These are phyloP conservation scores for Vitis amurensis DNA, from an alignment of 164 flowering plant genomes.

Conservation along the genomic window DNA sequence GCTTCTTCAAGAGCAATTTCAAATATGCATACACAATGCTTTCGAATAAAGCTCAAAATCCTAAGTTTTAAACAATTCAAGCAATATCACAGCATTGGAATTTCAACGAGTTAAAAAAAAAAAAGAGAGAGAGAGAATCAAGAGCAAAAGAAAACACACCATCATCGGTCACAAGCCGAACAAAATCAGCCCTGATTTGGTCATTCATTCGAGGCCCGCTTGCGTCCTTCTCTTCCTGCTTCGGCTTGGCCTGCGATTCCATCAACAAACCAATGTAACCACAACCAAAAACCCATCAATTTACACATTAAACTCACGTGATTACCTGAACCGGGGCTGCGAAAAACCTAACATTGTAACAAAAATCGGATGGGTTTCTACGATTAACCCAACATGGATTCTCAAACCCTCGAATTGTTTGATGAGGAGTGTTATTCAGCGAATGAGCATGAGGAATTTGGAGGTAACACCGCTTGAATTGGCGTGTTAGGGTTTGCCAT, in stretches of 20 bases:
- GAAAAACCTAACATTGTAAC: conserved; percentile 39
- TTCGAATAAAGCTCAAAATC: no score
- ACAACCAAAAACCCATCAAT: background rate
- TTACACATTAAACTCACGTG: background rate
- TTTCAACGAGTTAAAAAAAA: no score
- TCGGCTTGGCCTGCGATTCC: conserved; percentile 37
- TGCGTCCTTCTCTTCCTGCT: conserved; percentile 33
- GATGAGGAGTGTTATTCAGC: conserved; percentile 5
- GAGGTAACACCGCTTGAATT: conserved; percentile 29
- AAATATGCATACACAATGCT: no score
- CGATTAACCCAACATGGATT: conserved; percentile 15
- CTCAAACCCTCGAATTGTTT: conserved; percentile 4
- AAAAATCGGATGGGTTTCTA: conserved; percentile 18
- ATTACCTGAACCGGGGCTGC: conserved; percentile 69
- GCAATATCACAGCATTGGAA: no score
- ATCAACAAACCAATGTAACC: background rate
- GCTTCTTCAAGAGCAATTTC: no score
- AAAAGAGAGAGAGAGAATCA: background rate
- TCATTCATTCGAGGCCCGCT: conserved; percentile 49
- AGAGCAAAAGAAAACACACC: conserved; percentile 32
- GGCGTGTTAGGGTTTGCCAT: conserved; percentile 13
- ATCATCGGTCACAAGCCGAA: conserved; percentile 67
- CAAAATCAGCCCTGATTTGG: conserved; percentile 39
- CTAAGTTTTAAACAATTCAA: no score
- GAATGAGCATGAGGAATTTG: conserved; percentile 14